These are phyloP conservation scores for Acmispon strigosus DNA, from an alignment of 306 rosid genomes.

Conservation along the genomic window DNA sequence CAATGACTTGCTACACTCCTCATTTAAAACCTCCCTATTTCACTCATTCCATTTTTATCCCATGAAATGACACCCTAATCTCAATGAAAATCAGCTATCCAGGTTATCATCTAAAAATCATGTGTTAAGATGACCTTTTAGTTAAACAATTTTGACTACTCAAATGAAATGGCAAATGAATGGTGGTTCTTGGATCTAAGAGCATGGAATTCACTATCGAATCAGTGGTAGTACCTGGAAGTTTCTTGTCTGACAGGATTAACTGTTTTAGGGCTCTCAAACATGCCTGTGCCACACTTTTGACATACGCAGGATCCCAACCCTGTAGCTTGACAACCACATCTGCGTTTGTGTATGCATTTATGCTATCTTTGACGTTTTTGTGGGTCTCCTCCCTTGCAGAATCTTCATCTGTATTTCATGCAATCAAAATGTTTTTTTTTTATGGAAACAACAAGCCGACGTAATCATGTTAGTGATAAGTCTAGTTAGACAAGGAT, in stretches of 20 bases:
- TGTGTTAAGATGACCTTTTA: not conserved
- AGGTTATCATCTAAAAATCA: not conserved
- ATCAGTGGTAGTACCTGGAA: conserved; percentile 52
- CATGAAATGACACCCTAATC: not conserved
- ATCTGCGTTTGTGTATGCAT: conserved; percentile 70
- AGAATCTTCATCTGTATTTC: conserved; percentile 70
- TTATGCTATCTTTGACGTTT: conserved; percentile 45
- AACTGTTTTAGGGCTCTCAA: conserved; percentile 87
- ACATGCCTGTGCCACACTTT: conserved; percentile 73
- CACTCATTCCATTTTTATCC: not conserved
- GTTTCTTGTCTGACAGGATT: conserved; percentile 69
- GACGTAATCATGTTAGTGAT: not conserved
- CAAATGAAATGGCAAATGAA: conserved; percentile 5
- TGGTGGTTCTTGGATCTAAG: not conserved
- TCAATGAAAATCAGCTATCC: not conserved
- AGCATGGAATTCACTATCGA: not conserved
- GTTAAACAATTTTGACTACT: not conserved
- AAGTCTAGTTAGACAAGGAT: not conserved
- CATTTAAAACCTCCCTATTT: not conserved
- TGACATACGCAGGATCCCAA: conserved; percentile 70
- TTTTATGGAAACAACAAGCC: conserved; percentile 7
- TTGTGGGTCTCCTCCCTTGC: conserved; percentile 76
- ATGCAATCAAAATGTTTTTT: conserved; percentile 3
- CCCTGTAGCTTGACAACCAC: conserved; percentile 83
- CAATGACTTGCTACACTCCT: not conserved